Evolutionary conservation across 179 eudicot genomes (phyloP), one percentile per base, ranked within the genome.

Genomic region (Nepenthes alata): DNA sequence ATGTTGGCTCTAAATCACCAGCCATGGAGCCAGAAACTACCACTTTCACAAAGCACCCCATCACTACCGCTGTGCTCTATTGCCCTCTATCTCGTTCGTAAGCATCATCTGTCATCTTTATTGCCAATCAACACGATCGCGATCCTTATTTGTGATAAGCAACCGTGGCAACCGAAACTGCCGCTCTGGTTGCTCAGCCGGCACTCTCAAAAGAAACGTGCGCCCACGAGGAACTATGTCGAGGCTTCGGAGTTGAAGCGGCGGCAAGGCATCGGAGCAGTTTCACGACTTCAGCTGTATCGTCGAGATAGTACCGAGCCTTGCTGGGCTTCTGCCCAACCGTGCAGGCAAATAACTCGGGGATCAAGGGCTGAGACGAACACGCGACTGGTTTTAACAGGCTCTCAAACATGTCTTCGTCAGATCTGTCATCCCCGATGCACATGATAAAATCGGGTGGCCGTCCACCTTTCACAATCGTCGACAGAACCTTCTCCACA

Each of bases 251-350:
- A 58, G 63, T 67, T n/a, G 89, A 83, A 58, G 88, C 75, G 53
- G 67, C 69, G 49, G 88, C 86, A 44, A 89, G 84, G 47, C 95
- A 86, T 11, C 70, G 57, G 35, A 88, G 86, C 59, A 88, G 61
- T 62, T 73, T 72, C 37, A 79, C 58, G 35, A 89, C 95, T 44
- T 85, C 95, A 51, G 74, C 45, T 58, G 87, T 73, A 64, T 89
- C 97, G 14, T 89, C 95, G 5, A 89, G 85, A 67, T 81, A 89
- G 69, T 89, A 89, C 47, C 76, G 87, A 2, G 95, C 97, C 68
- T 87, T 87, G 84, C 97, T 87, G 36, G 97, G 95, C 79, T 89
- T 89, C 63, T 77, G 82, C 53, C 95, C 97, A 53, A 89, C 91
- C 0, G 97, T 89, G 72, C 97, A 89, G 57, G 89, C 85, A 50